phyloP scores from a whole-genome alignment of 208 protist species.

The Phytomonas serpens region DNA sequence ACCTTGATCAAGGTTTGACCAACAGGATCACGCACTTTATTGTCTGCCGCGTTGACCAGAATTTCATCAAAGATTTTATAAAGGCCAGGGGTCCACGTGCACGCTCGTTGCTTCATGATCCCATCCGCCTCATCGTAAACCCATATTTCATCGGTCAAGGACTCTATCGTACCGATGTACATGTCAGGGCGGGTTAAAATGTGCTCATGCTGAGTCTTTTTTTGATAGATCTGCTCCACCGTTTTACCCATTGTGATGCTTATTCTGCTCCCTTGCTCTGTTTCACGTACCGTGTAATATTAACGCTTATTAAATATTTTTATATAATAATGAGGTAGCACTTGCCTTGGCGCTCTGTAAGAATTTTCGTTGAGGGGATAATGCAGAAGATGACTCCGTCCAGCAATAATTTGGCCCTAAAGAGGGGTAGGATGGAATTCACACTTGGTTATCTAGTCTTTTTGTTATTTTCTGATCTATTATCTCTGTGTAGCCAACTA shows the following conservation, averaged over 20 bases:
- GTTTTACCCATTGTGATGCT: slow-evolving; percentile 33
- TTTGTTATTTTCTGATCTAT: background rate
- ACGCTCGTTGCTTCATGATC: slow-evolving; percentile 90
- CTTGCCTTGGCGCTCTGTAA: slow-evolving; percentile 8
- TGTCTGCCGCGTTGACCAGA: slow-evolving; percentile 99
- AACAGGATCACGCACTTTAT: slow-evolving; percentile 95
- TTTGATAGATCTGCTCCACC: slow-evolving; percentile 96
- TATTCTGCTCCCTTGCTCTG: background rate
- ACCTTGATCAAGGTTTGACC: slow-evolving; percentile 92
- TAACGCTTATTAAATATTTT: slow-evolving; percentile 19
- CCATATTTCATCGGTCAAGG: slow-evolving; percentile 92
- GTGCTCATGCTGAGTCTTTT: slow-evolving; percentile 97
- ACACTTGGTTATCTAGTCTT: background rate
- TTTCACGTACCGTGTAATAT: slow-evolving; percentile 12
- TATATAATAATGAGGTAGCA: slow-evolving; percentile 13
- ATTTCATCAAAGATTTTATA: slow-evolving; percentile 99
- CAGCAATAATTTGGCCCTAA: background rate
- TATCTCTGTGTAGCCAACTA: background rate
- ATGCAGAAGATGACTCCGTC: background rate
- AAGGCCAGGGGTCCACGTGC: slow-evolving; percentile 97
- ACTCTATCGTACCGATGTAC: slow-evolving; percentile 97
- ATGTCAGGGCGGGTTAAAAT: slow-evolving; percentile 98
- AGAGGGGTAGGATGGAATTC: background rate
- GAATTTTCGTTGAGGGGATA: slow-evolving; percentile 8
- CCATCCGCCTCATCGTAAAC: slow-evolving; percentile 89